Conservation (phyloP, 495 filamentous ascomycete genomes). For the Aspergillus hancockii region DNA sequence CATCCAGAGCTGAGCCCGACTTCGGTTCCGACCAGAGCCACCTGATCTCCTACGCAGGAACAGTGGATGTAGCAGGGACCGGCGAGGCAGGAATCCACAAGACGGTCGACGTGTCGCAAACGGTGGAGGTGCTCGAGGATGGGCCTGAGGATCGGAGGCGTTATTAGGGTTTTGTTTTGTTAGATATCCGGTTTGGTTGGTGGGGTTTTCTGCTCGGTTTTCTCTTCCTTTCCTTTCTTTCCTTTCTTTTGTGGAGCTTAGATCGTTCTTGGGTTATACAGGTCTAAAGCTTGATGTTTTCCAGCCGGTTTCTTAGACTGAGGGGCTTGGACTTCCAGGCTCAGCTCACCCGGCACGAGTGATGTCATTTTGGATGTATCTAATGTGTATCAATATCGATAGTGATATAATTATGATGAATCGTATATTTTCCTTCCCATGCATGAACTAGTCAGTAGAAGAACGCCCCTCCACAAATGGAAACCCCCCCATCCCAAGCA, state of each 20-base stretch:
- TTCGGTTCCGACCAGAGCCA: slow-evolving; percentile 37
- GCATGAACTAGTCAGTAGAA: no score
- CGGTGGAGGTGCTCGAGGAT: slow-evolving; percentile 30
- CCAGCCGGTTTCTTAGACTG: no score
- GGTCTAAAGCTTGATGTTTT: no score
- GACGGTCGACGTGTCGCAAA: slow-evolving; percentile 40
- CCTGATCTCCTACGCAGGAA: slow-evolving; percentile 36
- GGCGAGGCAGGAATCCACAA: slow-evolving; percentile 33
- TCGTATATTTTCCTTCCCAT: no score
- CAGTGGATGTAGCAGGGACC: slow-evolving; percentile 22
- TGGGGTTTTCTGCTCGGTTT: neutral
- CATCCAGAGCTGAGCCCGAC: slow-evolving; percentile 24
- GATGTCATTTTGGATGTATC: neutral
- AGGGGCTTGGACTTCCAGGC: no score
- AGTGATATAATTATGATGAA: neutral
- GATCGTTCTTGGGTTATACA: no score
- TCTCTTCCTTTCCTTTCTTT: neutral
- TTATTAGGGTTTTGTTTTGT: neutral
- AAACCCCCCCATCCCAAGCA: no score
- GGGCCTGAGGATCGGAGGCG: neutral
- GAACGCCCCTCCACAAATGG: no score
- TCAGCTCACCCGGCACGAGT: neutral
- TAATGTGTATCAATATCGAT: neutral
- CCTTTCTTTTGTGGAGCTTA: neutral
- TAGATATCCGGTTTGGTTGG: neutral